phyloP scores from a whole-genome alignment of 2,329 filamentous ascomycete species.

The Lojkania enalia region DNA sequence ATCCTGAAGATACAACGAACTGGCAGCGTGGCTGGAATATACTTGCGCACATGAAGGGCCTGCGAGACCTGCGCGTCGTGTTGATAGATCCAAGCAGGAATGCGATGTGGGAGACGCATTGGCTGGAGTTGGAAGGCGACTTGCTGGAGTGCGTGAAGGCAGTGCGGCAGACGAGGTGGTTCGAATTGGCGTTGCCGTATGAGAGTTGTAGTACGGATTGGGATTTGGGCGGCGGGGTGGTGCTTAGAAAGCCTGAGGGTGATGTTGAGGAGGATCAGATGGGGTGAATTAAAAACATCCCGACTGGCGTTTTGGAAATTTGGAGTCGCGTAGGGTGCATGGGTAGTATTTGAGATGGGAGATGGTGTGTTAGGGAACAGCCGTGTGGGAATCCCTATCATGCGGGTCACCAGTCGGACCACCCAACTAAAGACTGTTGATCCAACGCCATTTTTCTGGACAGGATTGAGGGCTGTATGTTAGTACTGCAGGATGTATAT shows the following conservation, averaged over 20 bases:
- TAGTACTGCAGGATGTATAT: no score
- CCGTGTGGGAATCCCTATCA: no score
- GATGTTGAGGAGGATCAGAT: constrained; percentile 8
- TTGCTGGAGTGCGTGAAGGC: constrained; percentile 29
- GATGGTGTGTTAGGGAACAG: no score
- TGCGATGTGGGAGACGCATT: constrained; percentile 33
- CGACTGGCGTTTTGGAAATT: no score
- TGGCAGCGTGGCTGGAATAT: constrained; percentile 38
- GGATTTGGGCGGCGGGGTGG: constrained; percentile 30
- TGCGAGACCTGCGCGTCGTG: constrained; percentile 31
- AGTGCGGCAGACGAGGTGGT: constrained; percentile 21
- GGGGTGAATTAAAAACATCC: no score
- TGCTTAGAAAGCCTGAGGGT: constrained; percentile 22
- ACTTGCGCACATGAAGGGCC: constrained; percentile 28
- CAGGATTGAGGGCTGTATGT: no score
- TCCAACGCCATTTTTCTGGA: no score
- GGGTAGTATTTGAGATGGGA: no score
- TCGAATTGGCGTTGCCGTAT: constrained; percentile 38
- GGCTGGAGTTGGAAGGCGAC: constrained; percentile 31
- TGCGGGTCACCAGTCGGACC: no score
- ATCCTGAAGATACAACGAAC: constrained; percentile 40
- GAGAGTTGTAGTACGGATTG: constrained; percentile 27
- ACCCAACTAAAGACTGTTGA: no score
- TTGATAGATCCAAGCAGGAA: constrained; percentile 34
- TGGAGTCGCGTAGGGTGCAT: no score